Evolutionary conservation across 225 moss, liverwort and hornwort genomes (phyloP).

Genomic region (Climacium dendroides): DNA sequence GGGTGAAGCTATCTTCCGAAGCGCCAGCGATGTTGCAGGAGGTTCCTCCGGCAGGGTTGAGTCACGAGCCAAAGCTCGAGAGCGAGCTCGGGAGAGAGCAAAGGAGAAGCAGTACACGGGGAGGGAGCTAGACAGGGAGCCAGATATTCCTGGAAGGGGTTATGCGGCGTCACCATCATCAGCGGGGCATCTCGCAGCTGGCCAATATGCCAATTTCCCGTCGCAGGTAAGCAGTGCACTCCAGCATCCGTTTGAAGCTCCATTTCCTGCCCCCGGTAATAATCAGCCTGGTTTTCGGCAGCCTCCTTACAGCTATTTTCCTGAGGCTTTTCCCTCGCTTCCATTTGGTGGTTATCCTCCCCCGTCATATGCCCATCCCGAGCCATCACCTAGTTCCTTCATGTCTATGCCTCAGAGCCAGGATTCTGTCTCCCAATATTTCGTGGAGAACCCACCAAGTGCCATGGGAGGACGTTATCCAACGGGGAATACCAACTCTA

Average conservation of each 20-base stretch:
- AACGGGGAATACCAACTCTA: constrained; percentile 11
- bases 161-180: neutral
- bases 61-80: constrained; percentile 71
- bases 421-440: constrained; percentile 22
- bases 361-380: constrained; percentile 1
- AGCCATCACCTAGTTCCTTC: constrained; percentile 12
- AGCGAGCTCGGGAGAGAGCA: constrained; percentile 74
- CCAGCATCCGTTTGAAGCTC: constrained; percentile 51
- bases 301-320: constrained; percentile 8
- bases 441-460: constrained; percentile 34
- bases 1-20: constrained; percentile 7
- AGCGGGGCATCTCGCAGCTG: constrained; percentile 15
- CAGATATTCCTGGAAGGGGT: neutral
- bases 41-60: constrained; percentile 44
- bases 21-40: constrained; percentile 13
- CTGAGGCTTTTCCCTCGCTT: constrained; percentile 5
- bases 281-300: neutral
- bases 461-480: constrained; percentile 24
- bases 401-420: constrained; percentile 21
- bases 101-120: constrained; percentile 52
- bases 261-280: constrained; percentile 12
- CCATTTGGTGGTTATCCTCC: constrained; percentile 13
- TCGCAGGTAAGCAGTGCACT: constrained; percentile 51
- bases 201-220: constrained; percentile 7
- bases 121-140: constrained; percentile 1